These are phyloP conservation scores for Brettanomyces nanus DNA, from an alignment of 805 yeast genomes.

Conservation along the genomic window DNA sequence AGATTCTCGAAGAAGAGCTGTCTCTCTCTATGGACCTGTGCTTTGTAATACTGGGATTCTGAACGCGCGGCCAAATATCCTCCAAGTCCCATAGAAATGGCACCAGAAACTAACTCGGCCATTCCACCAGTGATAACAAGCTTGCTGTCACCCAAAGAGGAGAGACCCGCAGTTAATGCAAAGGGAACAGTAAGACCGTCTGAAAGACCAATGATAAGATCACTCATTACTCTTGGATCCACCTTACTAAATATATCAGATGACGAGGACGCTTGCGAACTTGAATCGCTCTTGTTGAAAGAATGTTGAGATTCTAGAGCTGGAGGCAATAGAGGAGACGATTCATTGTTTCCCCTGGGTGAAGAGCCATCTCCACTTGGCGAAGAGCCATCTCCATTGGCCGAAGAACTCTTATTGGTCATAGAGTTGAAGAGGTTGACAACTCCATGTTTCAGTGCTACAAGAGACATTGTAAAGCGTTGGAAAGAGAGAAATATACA, in stretches of 20 bases:
- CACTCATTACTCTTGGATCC: conserved; percentile 92
- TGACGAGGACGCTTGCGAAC: conserved; percentile 1
- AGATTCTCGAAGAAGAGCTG: conserved; percentile 57
- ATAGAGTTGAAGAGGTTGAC: no score
- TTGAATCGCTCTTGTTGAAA: background rate
- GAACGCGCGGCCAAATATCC: conserved; percentile 93
- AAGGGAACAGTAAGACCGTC: conserved; percentile 98
- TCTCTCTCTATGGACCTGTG: conserved; percentile 67
- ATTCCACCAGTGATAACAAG: conserved; percentile 96
- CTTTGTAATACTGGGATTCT: conserved; percentile 67
- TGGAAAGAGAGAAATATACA: no score
- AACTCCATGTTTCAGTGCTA: no score
- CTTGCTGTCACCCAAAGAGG: conserved; percentile 81
- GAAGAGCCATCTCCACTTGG: no score
- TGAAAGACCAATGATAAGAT: conserved; percentile 84
- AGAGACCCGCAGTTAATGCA: conserved; percentile 93
- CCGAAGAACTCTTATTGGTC: no score
- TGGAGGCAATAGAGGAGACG: no score
- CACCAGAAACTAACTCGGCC: conserved; percentile 95
- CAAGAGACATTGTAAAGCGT: no score
- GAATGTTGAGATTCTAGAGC: no score
- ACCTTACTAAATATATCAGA: conserved; percentile 37
- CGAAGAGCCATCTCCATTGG: no score
- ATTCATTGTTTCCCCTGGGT: no score
- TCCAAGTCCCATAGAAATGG: conserved; percentile 96